Evolutionary conservation across 768 basidiomycete genomes (phyloP), one percentile per base, ranked within the genome.

Genomic region (Xerocomellus amylosporus): DNA sequence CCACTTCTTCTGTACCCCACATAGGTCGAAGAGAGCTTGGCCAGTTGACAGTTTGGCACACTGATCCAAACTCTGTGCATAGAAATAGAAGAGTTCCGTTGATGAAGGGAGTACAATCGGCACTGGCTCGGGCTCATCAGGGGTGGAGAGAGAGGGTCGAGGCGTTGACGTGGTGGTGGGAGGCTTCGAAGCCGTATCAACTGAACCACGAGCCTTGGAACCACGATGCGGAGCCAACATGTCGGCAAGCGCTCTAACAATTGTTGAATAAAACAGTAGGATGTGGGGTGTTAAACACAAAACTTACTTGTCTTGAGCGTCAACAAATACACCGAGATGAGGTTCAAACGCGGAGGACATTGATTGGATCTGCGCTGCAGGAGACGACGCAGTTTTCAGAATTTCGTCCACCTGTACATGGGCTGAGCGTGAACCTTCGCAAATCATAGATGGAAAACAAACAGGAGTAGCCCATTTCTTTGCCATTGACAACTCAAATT

Each of bases 41-140:
- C 90, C 88, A 1, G 86, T 91, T 10, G 91, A 94, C 4, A 97
- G 76, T 64, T 90, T 94, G 2, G 91, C 88, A 64, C 96, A 98
- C 65, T 94, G 91, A 49, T 98, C 97, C 34, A 99, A 74, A 51
- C 87, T 94, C 69, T 98, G 94, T 0, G 86, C 92, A 67, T 98
- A 98, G 73, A 97, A 93, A 69, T 95, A 97, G 76, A 98, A 99
- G 17, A 99, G 74, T 61, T 98, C 95, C 1, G 95, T 98, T 1
- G 95, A 98, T 0, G 92, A 94, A 0, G 93, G 90, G 8, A 98
- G 79, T 1, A 98, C 91, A 3, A 81, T 74, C n/a, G 80, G 77
- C 2, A 82, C 71, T 0, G 82, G 72, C 26, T 76, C 74, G 24
- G 77, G 73, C 3, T 77, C 78, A 13, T 74, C 77, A 28, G 76